Evolutionary conservation across 108 stramenopile species (phyloP).

Genomic region (Fistulifera pelliculosa): DNA sequence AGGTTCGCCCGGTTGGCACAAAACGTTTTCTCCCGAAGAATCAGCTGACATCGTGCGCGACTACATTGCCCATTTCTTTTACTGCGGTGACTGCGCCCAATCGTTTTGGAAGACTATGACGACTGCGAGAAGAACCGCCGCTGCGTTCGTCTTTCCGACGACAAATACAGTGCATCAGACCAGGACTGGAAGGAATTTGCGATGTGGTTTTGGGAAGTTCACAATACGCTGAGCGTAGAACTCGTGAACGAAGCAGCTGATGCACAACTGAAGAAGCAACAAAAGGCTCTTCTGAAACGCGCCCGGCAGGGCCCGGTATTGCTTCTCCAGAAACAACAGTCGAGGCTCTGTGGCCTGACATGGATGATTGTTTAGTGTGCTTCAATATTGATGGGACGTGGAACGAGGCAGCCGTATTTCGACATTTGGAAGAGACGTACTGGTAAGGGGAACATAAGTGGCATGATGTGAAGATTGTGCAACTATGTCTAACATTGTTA

Average conservation of each 20-base stretch:
- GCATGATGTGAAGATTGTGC: too few relatives aligned
- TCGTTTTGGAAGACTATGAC: conserved; percentile 69
- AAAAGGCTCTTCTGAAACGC: not conserved
- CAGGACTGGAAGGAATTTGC: conserved; percentile 72
- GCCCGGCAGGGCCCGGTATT: not conserved
- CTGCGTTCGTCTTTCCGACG: conserved; percentile 53
- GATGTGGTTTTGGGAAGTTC: conserved; percentile 77
- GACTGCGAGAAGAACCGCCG: conserved; percentile 55
- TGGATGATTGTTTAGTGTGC: conserved; percentile 27
- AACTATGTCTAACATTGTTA: too few relatives aligned
- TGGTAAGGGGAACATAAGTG: too few relatives aligned
- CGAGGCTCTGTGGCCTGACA: conserved; percentile 22
- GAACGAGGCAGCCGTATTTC: conserved; percentile 38
- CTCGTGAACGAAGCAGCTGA: conserved; percentile 28
- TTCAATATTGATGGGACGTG: conserved; percentile 34
- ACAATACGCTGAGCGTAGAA: conserved; percentile 70
- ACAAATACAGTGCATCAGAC: conserved; percentile 14
- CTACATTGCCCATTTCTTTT: conserved; percentile 73
- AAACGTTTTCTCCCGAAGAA: conserved; percentile 29
- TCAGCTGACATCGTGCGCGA: conserved; percentile 35
- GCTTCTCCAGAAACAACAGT: conserved; percentile 6
- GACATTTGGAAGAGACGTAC: conserved; percentile 28
- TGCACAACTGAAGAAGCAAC: conserved; percentile 1
- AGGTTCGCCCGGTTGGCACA: conserved; percentile 14
- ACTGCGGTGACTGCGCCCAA: conserved; percentile 57